Conservation (phyloP, 2,329 filamentous ascomycete genomes). For the Cladosporium austrohemisphaericum region DNA sequence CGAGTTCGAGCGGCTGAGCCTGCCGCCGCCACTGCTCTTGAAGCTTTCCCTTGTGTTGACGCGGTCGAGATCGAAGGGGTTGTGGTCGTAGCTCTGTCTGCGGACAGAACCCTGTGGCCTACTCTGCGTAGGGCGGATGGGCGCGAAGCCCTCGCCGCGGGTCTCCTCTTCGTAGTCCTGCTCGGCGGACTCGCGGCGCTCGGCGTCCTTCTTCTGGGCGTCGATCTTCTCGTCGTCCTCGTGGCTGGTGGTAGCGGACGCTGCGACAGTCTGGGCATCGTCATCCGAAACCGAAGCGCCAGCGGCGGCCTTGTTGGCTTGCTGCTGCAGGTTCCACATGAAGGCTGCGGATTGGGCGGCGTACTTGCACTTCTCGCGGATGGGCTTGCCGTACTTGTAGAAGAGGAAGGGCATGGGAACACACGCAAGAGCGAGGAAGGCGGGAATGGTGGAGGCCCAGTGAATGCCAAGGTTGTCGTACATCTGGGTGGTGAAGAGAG, state of each 20-base stretch:
- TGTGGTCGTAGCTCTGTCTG: slow-evolving; percentile 35
- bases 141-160: slow-evolving; percentile 21
- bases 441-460: slow-evolving; percentile 71
- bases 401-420: slow-evolving; percentile 73
- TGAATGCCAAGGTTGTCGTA: slow-evolving; percentile 57
- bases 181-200: slow-evolving; percentile 28
- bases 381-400: slow-evolving; percentile 63
- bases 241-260: not conserved
- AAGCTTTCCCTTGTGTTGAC: slow-evolving; percentile 48
- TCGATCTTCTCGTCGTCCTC: slow-evolving; percentile 15
- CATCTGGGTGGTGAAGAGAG: slow-evolving; percentile 70
- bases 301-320: slow-evolving; percentile 22
- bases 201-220: slow-evolving; percentile 26
- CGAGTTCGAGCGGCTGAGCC: slow-evolving; percentile 15
- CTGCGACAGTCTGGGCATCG: slow-evolving; percentile 11
- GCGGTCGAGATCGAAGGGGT: slow-evolving; percentile 48
- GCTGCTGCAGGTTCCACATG: slow-evolving; percentile 46
- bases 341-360: slow-evolving; percentile 58
- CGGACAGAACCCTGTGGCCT: slow-evolving; percentile 26
- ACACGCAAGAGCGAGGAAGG: slow-evolving; percentile 68
- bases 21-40: slow-evolving; percentile 12
- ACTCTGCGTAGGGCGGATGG: slow-evolving; percentile 21
- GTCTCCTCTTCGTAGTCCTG: slow-evolving; percentile 26
- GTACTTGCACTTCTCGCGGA: slow-evolving; percentile 66
- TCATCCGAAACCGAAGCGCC: slow-evolving; percentile 1